Conservation (phyloP, 371 early-diverging fungal genomes). For the Mucor circinelloides region DNA sequence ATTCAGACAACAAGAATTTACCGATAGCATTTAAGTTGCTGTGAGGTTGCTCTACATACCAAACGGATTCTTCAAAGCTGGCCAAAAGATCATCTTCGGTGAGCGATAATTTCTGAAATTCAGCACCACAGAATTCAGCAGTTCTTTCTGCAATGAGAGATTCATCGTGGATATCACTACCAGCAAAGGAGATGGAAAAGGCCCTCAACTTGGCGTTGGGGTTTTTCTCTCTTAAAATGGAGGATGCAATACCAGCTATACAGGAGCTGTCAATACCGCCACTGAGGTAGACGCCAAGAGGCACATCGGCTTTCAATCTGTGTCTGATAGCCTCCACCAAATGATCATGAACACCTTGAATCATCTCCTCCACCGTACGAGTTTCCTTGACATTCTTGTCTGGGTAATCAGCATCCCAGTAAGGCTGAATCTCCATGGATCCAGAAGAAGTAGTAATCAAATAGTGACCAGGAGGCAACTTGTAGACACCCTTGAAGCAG, state of each 20-base stretch:
- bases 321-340: conserved; percentile 23
- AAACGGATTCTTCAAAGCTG: conserved; percentile 26
- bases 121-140: conserved; percentile 8
- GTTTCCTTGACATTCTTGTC: conserved; percentile 22
- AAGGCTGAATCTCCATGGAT: conserved; percentile 11
- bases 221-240: conserved; percentile 18
- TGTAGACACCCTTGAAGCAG: conserved; percentile 28
- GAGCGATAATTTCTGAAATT: conserved; percentile 20
- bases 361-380: conserved; percentile 28
- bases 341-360: conserved; percentile 27
- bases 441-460: conserved; percentile 8
- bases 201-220: conserved; percentile 22
- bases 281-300: conserved; percentile 26
- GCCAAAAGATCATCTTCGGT: conserved; percentile 1
- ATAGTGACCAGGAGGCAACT: conserved; percentile 23
- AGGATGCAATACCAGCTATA: conserved; percentile 5
- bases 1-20: conserved; percentile 15
- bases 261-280: conserved; percentile 30
- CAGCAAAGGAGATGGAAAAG: conserved; percentile 23
- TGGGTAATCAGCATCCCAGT: conserved; percentile 33
- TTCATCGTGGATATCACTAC: conserved; percentile 21
- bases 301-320: conserved; percentile 28
- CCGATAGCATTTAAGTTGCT: conserved; percentile 6
- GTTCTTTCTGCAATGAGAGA: conserved; percentile 20
- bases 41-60: conserved; percentile 24